Evolutionary conservation across 2,329 filamentous ascomycete genomes (phyloP), one percentile per base, ranked within the genome.

Genomic region (Didymella sp.): DNA sequence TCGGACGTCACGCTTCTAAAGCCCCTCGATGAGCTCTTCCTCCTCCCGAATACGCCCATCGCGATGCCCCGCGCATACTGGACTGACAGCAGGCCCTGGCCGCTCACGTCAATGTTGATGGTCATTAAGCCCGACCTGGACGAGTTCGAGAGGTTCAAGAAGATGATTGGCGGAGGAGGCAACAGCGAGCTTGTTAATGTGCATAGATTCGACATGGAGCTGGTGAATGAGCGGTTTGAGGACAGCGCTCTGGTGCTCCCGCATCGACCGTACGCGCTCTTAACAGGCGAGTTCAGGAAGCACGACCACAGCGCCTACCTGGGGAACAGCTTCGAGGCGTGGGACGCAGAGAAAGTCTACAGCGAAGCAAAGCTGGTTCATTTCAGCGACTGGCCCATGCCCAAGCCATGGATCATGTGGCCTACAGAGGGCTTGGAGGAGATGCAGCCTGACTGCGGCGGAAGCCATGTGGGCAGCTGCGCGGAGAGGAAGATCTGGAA

Each of bases 31-130:
- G 88, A 91, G 51, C 80, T 91, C 0, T 92, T 92, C 75, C 81
- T 88, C 25, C 78, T 89, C 1, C 89, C 89, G 0, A 71, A 77
- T 1, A 81, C 83, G 1, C 78, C 83, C 1, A 81, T 89, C 4
- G 88, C 88, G 2, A 87, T 91, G 83, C 87, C 89, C 1, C 84
- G 86, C 28, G 89, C 89, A 8, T 91, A 91, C 72, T 91, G 89
- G 89, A 78, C 86, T 1, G 79, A 84, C 5, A 83, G 83, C 0
- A 77, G 80, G 0, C 78, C 77, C 8, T 79, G 80, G 60, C 79
- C 81, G 2, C 78, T 91, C 11, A 85, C 86, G 0, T 86, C 85
- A 2, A 81, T 87, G 38, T 68, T 90, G 37, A 82, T 89, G 70
- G 81, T 90, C 4, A 76, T 89, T 38, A 77, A 86, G 44, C 88